Percentiles rank a stretch among this genome's conserved stretches.
phyloP scores from a whole-genome alignment of 306 rosid species.

The Medicago arabica region DNA sequence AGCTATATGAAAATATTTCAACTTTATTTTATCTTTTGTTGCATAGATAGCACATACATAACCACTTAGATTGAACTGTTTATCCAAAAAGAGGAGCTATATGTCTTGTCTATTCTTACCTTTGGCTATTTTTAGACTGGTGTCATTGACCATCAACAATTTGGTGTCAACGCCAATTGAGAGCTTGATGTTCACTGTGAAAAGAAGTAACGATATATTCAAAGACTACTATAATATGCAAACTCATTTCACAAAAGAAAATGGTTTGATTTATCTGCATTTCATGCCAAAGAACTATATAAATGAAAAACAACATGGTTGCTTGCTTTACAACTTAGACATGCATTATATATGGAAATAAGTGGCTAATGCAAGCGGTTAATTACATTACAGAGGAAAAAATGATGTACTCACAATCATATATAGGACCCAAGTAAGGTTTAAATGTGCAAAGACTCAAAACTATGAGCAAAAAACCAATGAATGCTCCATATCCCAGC shows the following conservation, averaged over 20 bases:
- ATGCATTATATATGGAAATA: neutral
- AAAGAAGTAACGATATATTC: constrained; percentile 17
- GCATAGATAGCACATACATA: neutral
- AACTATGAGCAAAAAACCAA: constrained; percentile 58
- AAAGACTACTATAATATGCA: neutral
- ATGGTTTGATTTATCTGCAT: constrained; percentile 21
- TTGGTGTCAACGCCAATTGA: constrained; percentile 53
- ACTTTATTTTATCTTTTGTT: neutral
- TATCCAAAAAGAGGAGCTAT: neutral
- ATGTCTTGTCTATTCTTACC: constrained; percentile 38
- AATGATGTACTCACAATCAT: constrained; percentile 60
- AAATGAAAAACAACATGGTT: constrained; percentile 30
- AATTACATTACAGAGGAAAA: constrained; percentile 11
- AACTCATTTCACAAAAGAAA: constrained; percentile 1
- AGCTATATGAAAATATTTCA: neutral
- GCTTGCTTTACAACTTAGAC: neutral
- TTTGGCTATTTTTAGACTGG: constrained; percentile 41
- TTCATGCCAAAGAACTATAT: constrained; percentile 31
- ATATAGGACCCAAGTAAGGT: constrained; percentile 69
- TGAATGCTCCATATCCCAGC: constrained; percentile 75
- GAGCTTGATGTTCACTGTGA: constrained; percentile 65
- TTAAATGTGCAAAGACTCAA: constrained; percentile 71
- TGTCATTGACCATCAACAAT: constrained; percentile 61
- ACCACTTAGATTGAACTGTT: neutral
- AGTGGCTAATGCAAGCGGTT: neutral